Evolutionary conservation across 106 monocot species (phyloP), one percentile per base, ranked within the genome.

Genomic region (Cymbidium sinense): DNA sequence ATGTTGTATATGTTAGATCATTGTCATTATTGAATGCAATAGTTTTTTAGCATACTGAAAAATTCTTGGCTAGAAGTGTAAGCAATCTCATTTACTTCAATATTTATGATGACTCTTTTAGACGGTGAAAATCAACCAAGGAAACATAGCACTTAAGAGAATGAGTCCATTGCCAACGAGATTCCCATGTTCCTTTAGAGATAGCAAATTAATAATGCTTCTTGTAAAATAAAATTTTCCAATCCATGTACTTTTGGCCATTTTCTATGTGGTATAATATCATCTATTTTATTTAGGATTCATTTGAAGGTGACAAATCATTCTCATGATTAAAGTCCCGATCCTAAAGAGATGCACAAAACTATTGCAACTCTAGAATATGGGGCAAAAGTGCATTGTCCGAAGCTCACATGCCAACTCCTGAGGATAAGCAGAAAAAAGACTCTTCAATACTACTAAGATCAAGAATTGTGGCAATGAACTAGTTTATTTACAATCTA

Each of bases 91-190:
- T 58, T 13, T 28, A 31, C 69, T 69, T 34, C 30, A 18, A 71
- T 71, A 35, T 71, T 23, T 11, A 18, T 71, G 21, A 74, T 74
- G 47, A 7, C 29, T 82, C 50, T 80, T 65, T 35, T 85, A 99
- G 98, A 99, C 98, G 5, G 92, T 87, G 23, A 99, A 99, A 79
- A 99, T 99, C 25, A 99, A 99, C 70, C 98, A 99, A 87, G 98
- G 98, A 73, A 99, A 99, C 36, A 90, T 78, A 70, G 94, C 98
- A 19, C 72, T 99, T 75, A 99, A 99, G 75, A 85, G 94, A 82
- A 94, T 99, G 98, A 99, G 75, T 99, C 94, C 31, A 99, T 99
- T 73, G 98, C 98, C 36, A 95, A 92, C 80, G 92, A 13, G 98
- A 99, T 72, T 99, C 98, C 43, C 98, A 99, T 82, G 94, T 99